These are phyloP conservation scores for Hypericum androsaemum DNA, from an alignment of 345 rosid species.

Conservation along the genomic window DNA sequence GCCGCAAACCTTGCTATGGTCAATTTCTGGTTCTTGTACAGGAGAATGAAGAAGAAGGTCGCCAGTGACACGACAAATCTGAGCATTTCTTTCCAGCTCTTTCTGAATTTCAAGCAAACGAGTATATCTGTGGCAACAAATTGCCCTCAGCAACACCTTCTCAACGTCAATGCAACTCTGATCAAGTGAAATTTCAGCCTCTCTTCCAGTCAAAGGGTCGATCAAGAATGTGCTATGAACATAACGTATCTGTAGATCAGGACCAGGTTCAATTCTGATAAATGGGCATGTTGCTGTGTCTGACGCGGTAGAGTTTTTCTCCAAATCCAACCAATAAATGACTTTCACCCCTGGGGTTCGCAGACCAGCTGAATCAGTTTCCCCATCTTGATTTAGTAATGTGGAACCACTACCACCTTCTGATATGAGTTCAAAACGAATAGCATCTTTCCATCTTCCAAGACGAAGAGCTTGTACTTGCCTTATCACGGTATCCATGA, in stretches of 20 bases:
- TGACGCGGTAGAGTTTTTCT: constrained; percentile 40
- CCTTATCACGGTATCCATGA: constrained; percentile 93
- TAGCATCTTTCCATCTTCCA: constrained; percentile 96
- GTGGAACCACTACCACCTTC: constrained; percentile 48
- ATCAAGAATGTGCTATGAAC: constrained; percentile 67
- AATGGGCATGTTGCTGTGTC: constrained; percentile 50
- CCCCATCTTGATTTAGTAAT: constrained; percentile 64
- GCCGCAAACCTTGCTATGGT: constrained; percentile 39
- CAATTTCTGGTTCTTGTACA: constrained; percentile 40
- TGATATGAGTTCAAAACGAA: constrained; percentile 72
- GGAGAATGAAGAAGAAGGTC: constrained; percentile 60
- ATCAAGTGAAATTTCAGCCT: constrained; percentile 70
- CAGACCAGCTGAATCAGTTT: constrained; percentile 61
- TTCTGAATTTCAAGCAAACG: constrained; percentile 90
- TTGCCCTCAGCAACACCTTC: constrained; percentile 79
- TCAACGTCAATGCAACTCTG: constrained; percentile 89
- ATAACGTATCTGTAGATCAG: constrained; percentile 72
- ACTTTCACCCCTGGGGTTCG: constrained; percentile 86
- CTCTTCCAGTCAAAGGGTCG: constrained; percentile 73
- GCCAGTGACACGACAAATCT: constrained; percentile 51
- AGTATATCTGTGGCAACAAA: constrained; percentile 78
- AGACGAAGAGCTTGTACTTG: constrained; percentile 79
- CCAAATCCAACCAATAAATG: constrained; percentile 75
- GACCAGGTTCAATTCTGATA: constrained; percentile 84
- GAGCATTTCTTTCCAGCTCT: constrained; percentile 60